Conservation (phyloP, 257 asterid species). For the Jacaranda copaia region DNA sequence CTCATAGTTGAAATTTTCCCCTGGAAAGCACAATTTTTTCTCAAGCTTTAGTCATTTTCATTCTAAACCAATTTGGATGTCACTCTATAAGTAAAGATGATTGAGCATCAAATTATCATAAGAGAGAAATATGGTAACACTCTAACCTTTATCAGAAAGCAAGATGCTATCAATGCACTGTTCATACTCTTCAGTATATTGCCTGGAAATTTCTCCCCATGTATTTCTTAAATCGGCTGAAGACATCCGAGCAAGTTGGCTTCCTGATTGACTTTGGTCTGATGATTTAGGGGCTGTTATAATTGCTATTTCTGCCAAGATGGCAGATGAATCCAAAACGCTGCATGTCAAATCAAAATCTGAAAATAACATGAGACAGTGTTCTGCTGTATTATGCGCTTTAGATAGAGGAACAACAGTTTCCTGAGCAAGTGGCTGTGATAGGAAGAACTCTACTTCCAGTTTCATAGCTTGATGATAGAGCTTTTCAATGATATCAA, state of each 20-base stretch:
- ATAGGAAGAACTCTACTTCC: constrained; percentile 75
- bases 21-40: constrained; percentile 49
- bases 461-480: constrained; percentile 86
- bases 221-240: constrained; percentile 69
- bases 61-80: constrained; percentile 20
- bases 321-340: constrained; percentile 86
- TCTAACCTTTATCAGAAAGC: constrained; percentile 70
- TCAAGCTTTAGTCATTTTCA: constrained; percentile 30
- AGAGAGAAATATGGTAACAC: neutral
- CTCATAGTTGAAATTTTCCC: constrained; percentile 62
- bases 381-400: constrained; percentile 68
- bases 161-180: constrained; percentile 75
- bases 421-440: constrained; percentile 81
- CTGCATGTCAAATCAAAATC: constrained; percentile 96
- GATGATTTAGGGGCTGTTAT: constrained; percentile 69
- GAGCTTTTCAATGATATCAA: constrained; percentile 77
- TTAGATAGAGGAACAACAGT: constrained; percentile 70
- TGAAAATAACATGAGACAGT: constrained; percentile 71
- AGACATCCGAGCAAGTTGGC: constrained; percentile 68
- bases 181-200: constrained; percentile 85
- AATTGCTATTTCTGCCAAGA: constrained; percentile 91
- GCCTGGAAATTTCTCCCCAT: constrained; percentile 77
- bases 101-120: neutral
- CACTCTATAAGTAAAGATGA: constrained; percentile 12
- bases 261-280: constrained; percentile 60